phyloP scores from a whole-genome alignment of 306 rosid genomes.

The Styphnolobium japonicum region DNA sequence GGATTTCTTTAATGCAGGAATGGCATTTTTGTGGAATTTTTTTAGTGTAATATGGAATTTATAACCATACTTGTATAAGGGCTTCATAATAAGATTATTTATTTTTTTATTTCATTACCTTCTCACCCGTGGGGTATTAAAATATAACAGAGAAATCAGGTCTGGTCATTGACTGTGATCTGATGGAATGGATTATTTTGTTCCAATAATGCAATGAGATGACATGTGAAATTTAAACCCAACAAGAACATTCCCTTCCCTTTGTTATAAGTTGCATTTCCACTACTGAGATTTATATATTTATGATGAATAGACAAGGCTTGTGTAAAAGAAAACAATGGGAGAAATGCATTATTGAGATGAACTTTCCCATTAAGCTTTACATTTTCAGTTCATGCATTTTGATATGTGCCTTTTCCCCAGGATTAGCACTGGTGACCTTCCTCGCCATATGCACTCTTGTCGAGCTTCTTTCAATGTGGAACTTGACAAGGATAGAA shows the following conservation, averaged over 20 bases:
- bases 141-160: neutral
- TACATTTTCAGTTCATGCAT: constrained; percentile 27
- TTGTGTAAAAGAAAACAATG: neutral
- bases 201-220: constrained; percentile 7
- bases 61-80: neutral
- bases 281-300: neutral
- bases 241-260: neutral
- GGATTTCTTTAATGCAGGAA: constrained; percentile 6
- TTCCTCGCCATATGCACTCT: constrained; percentile 69
- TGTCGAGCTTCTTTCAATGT: constrained; percentile 87
- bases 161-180: neutral
- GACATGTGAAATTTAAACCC: constrained; percentile 1
- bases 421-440: constrained; percentile 72
- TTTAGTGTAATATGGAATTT: neutral
- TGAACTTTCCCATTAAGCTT: constrained; percentile 6
- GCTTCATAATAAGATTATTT: neutral
- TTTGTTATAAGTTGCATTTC: constrained; percentile 9
- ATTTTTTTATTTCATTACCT: neutral
- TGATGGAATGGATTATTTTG: neutral
- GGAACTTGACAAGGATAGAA: constrained; percentile 96
- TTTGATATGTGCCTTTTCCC: constrained; percentile 30
- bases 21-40: neutral
- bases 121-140: neutral
- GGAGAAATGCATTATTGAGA: neutral
- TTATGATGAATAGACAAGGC: neutral